Percentiles rank a stretch among this genome's conserved stretches.
Evolutionary conservation across 371 early-diverging fungal genomes (phyloP).

Genomic region (Lichtheimia corymbifera): DNA sequence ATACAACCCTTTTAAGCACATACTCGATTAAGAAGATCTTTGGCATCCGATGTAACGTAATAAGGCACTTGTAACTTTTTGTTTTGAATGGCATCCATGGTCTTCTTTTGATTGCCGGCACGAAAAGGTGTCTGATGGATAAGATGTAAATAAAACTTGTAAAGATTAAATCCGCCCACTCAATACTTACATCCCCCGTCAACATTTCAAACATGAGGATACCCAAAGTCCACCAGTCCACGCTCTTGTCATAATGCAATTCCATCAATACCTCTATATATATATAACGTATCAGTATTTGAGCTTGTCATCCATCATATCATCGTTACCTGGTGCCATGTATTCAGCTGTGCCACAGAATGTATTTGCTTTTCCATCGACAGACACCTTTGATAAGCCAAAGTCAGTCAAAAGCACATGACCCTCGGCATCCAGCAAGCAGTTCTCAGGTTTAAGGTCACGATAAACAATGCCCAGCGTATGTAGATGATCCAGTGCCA

Average conservation of each 20-base stretch:
- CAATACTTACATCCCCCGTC: slow-evolving; percentile 55
- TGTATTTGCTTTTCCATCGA: slow-evolving; percentile 68
- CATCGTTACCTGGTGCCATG: slow-evolving; percentile 68
- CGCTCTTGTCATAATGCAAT: slow-evolving; percentile 79
- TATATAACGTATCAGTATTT: not conserved
- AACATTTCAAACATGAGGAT: slow-evolving; percentile 90
- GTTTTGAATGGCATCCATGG: slow-evolving; percentile 76
- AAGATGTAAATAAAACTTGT: not conserved
- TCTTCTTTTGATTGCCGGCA: slow-evolving; percentile 74
- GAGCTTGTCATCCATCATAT: not conserved
- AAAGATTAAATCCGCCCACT: not conserved
- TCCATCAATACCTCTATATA: slow-evolving; percentile 74
- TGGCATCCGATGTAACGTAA: slow-evolving; percentile 68
- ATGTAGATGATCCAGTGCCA: slow-evolving; percentile 90
- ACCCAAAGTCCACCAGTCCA: slow-evolving; percentile 96
- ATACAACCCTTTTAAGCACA: not conserved
- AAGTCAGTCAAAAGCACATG: slow-evolving; percentile 93
- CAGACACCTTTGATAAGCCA: slow-evolving; percentile 83
- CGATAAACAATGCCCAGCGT: slow-evolving; percentile 85
- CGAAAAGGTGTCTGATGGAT: slow-evolving; percentile 68
- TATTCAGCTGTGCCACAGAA: slow-evolving; percentile 93
- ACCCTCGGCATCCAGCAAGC: slow-evolving; percentile 75
- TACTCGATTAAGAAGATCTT: slow-evolving; percentile 57
- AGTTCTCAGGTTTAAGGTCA: slow-evolving; percentile 92
- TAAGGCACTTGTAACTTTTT: slow-evolving; percentile 77